A percentile compares a stretch with the other conserved stretches of the same genome.
These are phyloP conservation scores for Penicillium alfredii DNA, from an alignment of 495 filamentous ascomycete species.

Conservation along the genomic window DNA sequence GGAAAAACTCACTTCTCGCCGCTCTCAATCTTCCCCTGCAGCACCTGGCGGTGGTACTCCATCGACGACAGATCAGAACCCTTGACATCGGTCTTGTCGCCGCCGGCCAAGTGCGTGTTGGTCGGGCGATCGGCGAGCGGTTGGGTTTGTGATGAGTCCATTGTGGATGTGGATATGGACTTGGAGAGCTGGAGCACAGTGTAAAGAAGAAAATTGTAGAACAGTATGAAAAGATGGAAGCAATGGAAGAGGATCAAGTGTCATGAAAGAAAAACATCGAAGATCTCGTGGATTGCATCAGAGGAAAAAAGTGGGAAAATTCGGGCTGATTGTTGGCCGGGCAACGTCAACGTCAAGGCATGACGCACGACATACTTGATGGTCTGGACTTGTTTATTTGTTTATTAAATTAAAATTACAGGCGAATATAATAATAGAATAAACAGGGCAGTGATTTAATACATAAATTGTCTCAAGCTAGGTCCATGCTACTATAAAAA, in stretches of 20 bases:
- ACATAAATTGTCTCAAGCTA: no score
- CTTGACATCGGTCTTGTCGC: slow-evolving; percentile 34
- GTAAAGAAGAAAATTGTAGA: slow-evolving; percentile 7
- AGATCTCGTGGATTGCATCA: no score
- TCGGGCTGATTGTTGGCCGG: slow-evolving; percentile 40
- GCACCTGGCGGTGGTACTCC: slow-evolving; percentile 73
- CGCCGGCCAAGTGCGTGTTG: slow-evolving; percentile 37
- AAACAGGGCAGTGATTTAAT: no score
- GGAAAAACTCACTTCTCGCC: slow-evolving; percentile 54
- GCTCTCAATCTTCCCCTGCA: slow-evolving; percentile 63
- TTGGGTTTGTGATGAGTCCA: slow-evolving; percentile 35
- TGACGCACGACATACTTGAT: no score
- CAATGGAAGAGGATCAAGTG: no score
- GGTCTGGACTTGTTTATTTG: no score
- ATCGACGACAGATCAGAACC: slow-evolving; percentile 42
- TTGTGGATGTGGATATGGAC: slow-evolving; percentile 6
- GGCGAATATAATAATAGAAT: no score
- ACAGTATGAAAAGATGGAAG: slow-evolving; percentile 3
- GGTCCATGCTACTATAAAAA: no score
- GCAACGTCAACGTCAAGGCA: slow-evolving; percentile 22
- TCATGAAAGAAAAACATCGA: no score
- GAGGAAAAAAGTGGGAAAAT: slow-evolving; percentile 29
- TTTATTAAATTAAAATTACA: no score
- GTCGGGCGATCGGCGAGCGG: slow-evolving; percentile 40
- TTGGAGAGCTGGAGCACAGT: slow-evolving; percentile 1